Conservation (phyloP, 441 rosid genomes). For the Erodium moschatum region DNA sequence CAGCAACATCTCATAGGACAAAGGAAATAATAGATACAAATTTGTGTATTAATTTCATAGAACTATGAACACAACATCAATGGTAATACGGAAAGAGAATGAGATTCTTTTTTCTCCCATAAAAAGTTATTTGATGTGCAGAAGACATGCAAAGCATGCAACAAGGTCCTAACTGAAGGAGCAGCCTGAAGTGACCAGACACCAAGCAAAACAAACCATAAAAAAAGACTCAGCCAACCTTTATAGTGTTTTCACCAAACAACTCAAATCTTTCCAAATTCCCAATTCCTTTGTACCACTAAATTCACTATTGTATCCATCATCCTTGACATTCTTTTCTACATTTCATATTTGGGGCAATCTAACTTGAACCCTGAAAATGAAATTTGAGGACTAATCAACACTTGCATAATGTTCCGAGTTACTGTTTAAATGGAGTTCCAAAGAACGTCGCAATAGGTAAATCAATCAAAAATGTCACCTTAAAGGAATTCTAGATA, state of each 20-base stretch:
- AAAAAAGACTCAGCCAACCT: neutral
- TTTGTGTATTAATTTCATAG: no score
- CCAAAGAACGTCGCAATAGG: neutral
- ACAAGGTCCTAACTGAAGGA: neutral
- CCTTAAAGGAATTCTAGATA: neutral
- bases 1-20: no score
- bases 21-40: no score
- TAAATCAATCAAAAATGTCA: no score
- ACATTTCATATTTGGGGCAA: neutral
- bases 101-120: neutral
- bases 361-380: neutral
- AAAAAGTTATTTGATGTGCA: neutral
- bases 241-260: neutral
- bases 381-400: neutral
- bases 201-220: neutral
- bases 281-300: neutral
- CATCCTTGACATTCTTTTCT: neutral
- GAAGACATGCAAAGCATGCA: neutral
- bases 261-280: neutral
- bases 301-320: neutral
- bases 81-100: neutral
- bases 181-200: neutral
- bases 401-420: neutral
- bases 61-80: neutral
- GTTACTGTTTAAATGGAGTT: neutral